A percentile compares a stretch with the other conserved stretches of the same genome.
These are phyloP conservation scores for Silene vulgaris DNA, from an alignment of 179 eudicot genomes.

Conservation along the genomic window DNA sequence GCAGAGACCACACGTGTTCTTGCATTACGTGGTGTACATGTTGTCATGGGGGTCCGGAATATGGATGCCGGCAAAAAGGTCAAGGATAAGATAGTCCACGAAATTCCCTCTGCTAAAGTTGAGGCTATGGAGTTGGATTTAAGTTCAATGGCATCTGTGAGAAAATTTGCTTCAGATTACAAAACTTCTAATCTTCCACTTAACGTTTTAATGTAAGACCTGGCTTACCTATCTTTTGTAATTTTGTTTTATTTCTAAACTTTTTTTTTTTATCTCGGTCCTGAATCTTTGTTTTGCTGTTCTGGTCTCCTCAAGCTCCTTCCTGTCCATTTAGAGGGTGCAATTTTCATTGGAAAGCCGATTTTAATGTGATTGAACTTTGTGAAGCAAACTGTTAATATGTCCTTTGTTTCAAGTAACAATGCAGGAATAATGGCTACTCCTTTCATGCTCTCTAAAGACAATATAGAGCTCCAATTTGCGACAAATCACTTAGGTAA, in stretches of 20 bases:
- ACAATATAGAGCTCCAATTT: conserved; percentile 72
- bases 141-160: conserved; percentile 67
- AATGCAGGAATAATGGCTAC: conserved; percentile 79
- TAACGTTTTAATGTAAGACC: conserved; percentile 71
- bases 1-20: conserved; percentile 85
- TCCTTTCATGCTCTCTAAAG: conserved; percentile 60
- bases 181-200: conserved; percentile 62
- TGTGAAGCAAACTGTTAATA: conserved; percentile 14
- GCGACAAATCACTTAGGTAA: conserved; percentile 82
- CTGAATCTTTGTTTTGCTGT: conserved; percentile 4
- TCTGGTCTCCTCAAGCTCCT: neutral
- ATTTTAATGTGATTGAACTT: conserved; percentile 8
- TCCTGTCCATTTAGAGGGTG: neutral
- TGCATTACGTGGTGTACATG: conserved; percentile 75
- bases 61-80: conserved; percentile 60
- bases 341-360: neutral
- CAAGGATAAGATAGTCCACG: conserved; percentile 51
- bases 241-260: neutral
- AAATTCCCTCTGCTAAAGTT: conserved; percentile 59
- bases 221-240: neutral
- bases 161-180: conserved; percentile 58
- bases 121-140: conserved; percentile 76
- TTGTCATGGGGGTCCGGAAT: conserved; percentile 70
- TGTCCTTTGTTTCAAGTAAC: conserved; percentile 44
- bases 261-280: neutral